Evolutionary conservation across 1,139 yeast genomes (phyloP), one percentile per base, ranked within the genome.

Genomic region (Hansenula sp.): DNA sequence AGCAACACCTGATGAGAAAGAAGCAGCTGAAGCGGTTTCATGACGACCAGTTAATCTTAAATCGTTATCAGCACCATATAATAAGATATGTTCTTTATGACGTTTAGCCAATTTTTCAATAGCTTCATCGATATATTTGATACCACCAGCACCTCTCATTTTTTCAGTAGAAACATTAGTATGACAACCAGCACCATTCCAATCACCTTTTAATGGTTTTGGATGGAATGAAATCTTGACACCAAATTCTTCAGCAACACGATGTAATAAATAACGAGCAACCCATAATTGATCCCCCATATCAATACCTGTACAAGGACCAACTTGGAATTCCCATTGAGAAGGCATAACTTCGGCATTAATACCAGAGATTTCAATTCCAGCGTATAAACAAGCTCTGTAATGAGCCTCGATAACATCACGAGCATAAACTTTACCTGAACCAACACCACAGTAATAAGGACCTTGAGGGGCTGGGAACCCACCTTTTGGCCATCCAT

Each of bases 111-210:
- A 83, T 77, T 89, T 89, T 67, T 85, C 89, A 62, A 93, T 81
- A 51, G 99, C 98, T 50, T 76, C 85, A 63, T 93, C 96, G 65
- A 93, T 93, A 70, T 72, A 74, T 74, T 88, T 86, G 90, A 91
- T 88, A 67, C 99, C 99, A 70, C 99, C 99, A 66, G 90, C 86
- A 38, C 68, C 70, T 78, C 99, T 89, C 98, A 91, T 93, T 43
- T 65, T 66, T 71, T 77, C 81, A 61, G 99, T 93, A 43, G 97
- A 90, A 53, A 93, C 98, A 70, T 93, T 93, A 68, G 99, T 93
- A 76, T 93, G 99, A 79, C 98, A 91, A 63, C 99, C 99, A 68
- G 99, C 98, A 77, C 99, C 99, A 72, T 93, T 93, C 98, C 98
- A 93, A 73, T 93, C 98, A 61, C 99, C 99, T 77, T 84, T 81